Evolutionary conservation across 306 rosid species (phyloP), one percentile per base, ranked within the genome.

Genomic region (Urtica urens): DNA sequence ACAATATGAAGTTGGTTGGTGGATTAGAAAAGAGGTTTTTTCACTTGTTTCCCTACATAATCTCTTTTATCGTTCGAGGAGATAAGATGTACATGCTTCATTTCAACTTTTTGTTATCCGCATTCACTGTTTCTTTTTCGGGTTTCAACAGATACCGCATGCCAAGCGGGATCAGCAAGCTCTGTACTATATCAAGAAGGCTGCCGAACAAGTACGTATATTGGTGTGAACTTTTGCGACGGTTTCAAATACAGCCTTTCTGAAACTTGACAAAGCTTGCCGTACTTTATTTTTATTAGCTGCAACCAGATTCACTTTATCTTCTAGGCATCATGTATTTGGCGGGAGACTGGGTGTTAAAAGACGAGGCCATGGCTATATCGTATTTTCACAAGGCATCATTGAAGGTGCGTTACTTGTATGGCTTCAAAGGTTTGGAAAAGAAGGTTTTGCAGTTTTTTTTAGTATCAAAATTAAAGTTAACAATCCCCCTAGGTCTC

Each of bases 321-420:
- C 95, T 90, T 62, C 65, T 90, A 46, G 97, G 94, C 55, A 72
- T 78, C 12, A 95, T 90, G 55, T 90, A 84, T 74, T 73, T 79
- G 75, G 75, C 87, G 0, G 95, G 95, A 16, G 94, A 90, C 51
- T 90, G 95, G 10, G 76, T 90, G 67, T 79, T 67, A 70, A 76
- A 74, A 73, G 92, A 90, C 45, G 20, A 70, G 49, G 80, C 80
- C 34, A 78, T 94, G 2, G 92, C 97, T 30, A 46, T 90, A 51
- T 81, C 95, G 94, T 90, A 94, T 61, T 90, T 90, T 59, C 87
- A 81, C 50, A 76, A 93, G 72, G 94, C 97, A 54, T 79, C 95
- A 13, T 82, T 79, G 55, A 90, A 84, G 97, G 97, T 90, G 75
- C 4, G 15, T 30, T 26, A 12, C 49, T 58, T 67, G 54, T 17